Evolutionary conservation across 2,329 filamentous ascomycete genomes (phyloP), one percentile per base, ranked within the genome.

Genomic region (Pseudogymnoascus sp.): DNA sequence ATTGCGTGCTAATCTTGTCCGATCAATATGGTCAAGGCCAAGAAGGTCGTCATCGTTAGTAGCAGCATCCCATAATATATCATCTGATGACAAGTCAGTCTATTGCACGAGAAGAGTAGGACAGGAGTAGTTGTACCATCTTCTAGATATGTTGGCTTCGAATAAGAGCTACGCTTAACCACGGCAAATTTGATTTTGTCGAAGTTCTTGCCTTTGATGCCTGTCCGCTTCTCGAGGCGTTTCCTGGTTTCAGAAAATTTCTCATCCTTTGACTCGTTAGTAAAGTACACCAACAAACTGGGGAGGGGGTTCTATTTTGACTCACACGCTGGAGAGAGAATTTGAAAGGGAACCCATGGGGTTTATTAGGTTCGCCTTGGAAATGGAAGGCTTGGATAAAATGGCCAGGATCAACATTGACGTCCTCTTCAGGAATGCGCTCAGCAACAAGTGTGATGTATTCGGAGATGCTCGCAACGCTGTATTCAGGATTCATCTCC

Each of bases 131-230:
- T 75, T 87, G 81, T 79, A 96, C 93, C 92, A 77, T 97, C 95
- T 69, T 88, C 86, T 57, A 99, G 80, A 77, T 96, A 96, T 65
- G 86, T 83, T 26, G 92, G 89, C 72, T 89, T 91, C 40, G 89
- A 86, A 76, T 90, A 96, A 61, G 85, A 82, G 69, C 77, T 69
- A 73, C 89, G 81, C 74, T 86, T 81, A 61, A 97, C 83, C 34
- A 96, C 77, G 5, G 92, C 90, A 79, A 99, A 97, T 76, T 96
- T 97, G 76, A 99, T 95, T 81, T 97, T 97, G 76, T 99, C 93
- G 69, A 99, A 93, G 68, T 91, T 91, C 81, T 99, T 99, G 75
- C 95, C 96, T 77, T 97, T 97, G 77, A 99, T 87, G 26, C 93
- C 93, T 0, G 91, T 96, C 65, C 93, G 84, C 75, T 93, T 93